Evolutionary conservation across 2,329 filamentous ascomycete genomes (phyloP), one percentile per base, ranked within the genome.

Genomic region (Hirsutella minnesotensis): DNA sequence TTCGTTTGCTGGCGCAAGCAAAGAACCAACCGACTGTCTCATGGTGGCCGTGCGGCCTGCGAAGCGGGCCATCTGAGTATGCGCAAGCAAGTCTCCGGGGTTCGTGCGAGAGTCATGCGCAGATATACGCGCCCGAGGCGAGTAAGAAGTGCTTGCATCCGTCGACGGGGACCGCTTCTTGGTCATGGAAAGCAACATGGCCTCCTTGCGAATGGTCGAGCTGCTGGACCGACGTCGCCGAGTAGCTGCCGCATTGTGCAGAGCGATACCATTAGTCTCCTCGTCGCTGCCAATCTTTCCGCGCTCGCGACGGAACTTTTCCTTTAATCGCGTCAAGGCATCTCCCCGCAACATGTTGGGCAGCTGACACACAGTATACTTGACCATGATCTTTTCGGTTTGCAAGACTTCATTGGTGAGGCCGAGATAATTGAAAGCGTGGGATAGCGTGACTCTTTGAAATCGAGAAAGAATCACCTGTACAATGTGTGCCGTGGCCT

Each of bases 381-480:
- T 86, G 58, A 92, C 83, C 84, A 98, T 95, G 49, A 86, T 81
- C 58, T 86, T 86, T 58, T 98, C 92, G 1, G 89, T 95, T 39
- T 88, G 83, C 12, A 98, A 63, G 1, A 98, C 90, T 55, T 98
- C 92, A 33, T 81, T 86, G 0, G 87, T 94, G 35, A 98, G 64
- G 1, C 94, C 92, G 15, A 98, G 77, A 55, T 98, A 98, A 42
- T 86, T 86, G 68, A 95, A 92, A 0, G 88, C 92, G 10, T 94
- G 96, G 0, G 89, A 85, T 42, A 98, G 77, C 0, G 92, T 98
- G 3, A 98, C 94, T 51, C 94, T 74, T 58, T 98, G 90, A 41
- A 98, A 81, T 39, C 94, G 78, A 3, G 94, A 95, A 27, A 98
- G 66, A 47, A 98, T 98, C 38, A 98, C 90, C 57, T 98, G 92